phyloP scores from a whole-genome alignment of 768 basidiomycete species.

The Amanita brunnescens region DNA sequence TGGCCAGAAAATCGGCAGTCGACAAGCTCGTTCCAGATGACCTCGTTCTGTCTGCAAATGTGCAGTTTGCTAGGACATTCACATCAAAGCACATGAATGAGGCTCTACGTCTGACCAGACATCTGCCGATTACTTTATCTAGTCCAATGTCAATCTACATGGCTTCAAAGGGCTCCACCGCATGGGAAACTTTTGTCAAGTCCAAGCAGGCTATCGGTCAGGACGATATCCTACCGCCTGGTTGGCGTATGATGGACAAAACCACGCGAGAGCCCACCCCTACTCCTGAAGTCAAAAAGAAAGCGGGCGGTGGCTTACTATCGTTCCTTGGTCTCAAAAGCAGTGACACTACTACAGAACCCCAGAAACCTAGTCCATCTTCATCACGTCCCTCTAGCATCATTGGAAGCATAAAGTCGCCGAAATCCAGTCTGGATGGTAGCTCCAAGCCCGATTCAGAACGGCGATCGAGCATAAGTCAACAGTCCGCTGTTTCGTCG shows the following conservation, averaged over 20 bases:
- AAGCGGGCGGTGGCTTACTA: constrained; percentile 46
- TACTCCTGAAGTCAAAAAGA: constrained; percentile 40
- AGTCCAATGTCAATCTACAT: constrained; percentile 69
- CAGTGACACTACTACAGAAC: constrained; percentile 12
- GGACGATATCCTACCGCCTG: constrained; percentile 55
- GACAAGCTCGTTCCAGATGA: constrained; percentile 42
- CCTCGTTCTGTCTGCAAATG: constrained; percentile 37
- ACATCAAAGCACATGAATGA: constrained; percentile 51
- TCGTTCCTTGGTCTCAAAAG: constrained; percentile 59
- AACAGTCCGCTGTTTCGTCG: background rate
- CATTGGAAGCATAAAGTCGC: constrained; percentile 9
- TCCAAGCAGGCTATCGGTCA: constrained; percentile 35
- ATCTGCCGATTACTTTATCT: constrained; percentile 38
- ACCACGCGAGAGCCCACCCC: constrained; percentile 27
- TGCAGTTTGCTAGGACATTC: constrained; percentile 46
- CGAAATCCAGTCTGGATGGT: constrained; percentile 10
- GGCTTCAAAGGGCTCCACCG: constrained; percentile 61
- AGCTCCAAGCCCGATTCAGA: constrained; percentile 10
- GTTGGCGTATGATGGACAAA: constrained; percentile 66
- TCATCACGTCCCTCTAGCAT: constrained; percentile 5
- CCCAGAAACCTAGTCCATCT: constrained; percentile 11
- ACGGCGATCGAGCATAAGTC: constrained; percentile 4
- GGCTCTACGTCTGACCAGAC: constrained; percentile 56
- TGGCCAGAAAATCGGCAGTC: constrained; percentile 29
- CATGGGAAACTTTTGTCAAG: constrained; percentile 68